Conservation (phyloP, 78 protist genomes). For the Isochrysis galbana region DNA sequence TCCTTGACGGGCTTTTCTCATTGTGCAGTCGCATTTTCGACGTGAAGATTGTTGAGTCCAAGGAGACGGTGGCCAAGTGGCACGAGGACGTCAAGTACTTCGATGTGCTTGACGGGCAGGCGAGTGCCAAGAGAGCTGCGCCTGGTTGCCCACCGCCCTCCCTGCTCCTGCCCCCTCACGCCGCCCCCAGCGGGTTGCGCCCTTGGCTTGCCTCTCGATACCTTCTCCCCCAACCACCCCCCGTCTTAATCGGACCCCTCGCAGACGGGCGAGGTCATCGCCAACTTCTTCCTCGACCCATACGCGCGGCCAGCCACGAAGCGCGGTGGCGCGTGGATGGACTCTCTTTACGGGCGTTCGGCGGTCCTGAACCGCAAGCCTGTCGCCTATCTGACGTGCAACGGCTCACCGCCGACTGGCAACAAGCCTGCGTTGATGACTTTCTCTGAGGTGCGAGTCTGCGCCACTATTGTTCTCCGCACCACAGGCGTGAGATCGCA, state of each 20-base stretch:
- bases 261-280: neutral
- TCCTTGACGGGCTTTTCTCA: slow-evolving; percentile 47
- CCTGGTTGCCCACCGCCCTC: no score
- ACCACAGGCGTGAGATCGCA: no score
- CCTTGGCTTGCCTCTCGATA: no score
- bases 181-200: no score
- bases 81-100: slow-evolving; percentile 31
- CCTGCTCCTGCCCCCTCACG: no score
- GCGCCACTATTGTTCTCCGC: no score
- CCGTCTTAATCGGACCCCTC: no score
- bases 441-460: slow-evolving; percentile 45
- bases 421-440: slow-evolving; percentile 54
- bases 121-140: no score
- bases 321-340: slow-evolving; percentile 63
- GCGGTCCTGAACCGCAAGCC: neutral
- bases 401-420: slow-evolving; percentile 25
- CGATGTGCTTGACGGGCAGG: neutral
- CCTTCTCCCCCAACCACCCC: no score
- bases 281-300: slow-evolving; percentile 36
- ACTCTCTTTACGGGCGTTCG: neutral
- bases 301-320: slow-evolving; percentile 15
- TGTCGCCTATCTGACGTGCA: slow-evolving; percentile 27
- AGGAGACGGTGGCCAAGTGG: slow-evolving; percentile 5
- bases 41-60: neutral
- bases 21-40: neutral